Percentiles rank a stretch among this genome's conserved stretches.
phyloP scores from a whole-genome alignment of 1,139 yeast genomes.

The Chernovozyma aurita region DNA sequence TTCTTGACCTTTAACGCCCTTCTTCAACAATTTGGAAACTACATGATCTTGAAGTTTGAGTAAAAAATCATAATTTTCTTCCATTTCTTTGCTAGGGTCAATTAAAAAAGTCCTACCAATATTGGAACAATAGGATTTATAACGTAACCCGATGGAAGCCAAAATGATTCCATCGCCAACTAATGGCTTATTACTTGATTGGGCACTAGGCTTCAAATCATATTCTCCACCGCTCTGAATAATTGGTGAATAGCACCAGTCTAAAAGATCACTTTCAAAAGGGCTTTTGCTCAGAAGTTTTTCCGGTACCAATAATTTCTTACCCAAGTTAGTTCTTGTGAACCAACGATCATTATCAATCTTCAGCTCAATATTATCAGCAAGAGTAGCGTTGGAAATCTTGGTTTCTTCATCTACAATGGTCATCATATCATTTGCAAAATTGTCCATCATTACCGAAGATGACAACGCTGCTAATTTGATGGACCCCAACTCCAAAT shows the following conservation, averaged over 20 bases:
- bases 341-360: conserved; percentile 76
- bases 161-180: conserved; percentile 78
- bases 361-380: conserved; percentile 75
- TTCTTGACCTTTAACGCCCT: conserved; percentile 63
- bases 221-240: conserved; percentile 86
- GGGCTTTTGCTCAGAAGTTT: conserved; percentile 9
- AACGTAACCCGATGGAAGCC: conserved; percentile 81
- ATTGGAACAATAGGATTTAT: conserved; percentile 86
- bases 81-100: conserved; percentile 82
- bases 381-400: conserved; percentile 66
- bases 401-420: conserved; percentile 83
- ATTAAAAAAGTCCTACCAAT: conserved; percentile 84
- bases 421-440: conserved; percentile 85
- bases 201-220: conserved; percentile 82
- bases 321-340: conserved; percentile 56
- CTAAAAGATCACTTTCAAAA: conserved; percentile 73
- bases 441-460: conserved; percentile 73
- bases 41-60: conserved; percentile 65
- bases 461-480: conserved; percentile 76
- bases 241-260: conserved; percentile 94
- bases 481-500: conserved; percentile 64
- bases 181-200: conserved; percentile 61
- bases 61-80: conserved; percentile 72
- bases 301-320: conserved; percentile 40
- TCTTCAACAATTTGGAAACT: conserved; percentile 48